Base-by-base conservation (phyloP, 306 rosid genomes). In the Cicer chorassanicum region DNA sequence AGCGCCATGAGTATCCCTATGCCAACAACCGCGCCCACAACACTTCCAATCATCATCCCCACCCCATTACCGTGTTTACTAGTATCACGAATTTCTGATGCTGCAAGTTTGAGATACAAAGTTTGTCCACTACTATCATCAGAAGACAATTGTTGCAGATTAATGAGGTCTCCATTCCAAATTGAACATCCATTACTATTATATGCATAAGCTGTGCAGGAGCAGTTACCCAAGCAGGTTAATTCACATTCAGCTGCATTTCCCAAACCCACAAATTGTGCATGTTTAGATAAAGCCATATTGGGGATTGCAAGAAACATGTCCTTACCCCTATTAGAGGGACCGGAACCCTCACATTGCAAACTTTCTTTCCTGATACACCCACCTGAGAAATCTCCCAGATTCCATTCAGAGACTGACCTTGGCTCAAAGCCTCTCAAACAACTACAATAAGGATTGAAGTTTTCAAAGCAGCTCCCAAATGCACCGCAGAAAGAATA, bases 71-170 rank as follows among this genome's bases (percentile, higher is more conserved):
- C 78, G 7, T 61, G 70, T 70, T 70, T 34, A 57, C 65, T 82
- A 69, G 51, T 21, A 40, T 49, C 84, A 6, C 14, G 42, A 5
- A 82, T 1, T 78, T 88, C 89, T 1, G 87, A 86, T 61, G 87
- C 86, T 49, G 93, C 87, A 19, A 88, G 79, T 51, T 79, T 82
- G 64, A 86, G 69, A 68, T 69, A 81, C 18, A 88, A 48, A 39
- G 65, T 78, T 62, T 64, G 24, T 11, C 87, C 80, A 3, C 57
- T 78, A 24, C 71, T 57, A 77, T 83, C 84, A 80, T 55, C 86
- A 36, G 54, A 46, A 59, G 86, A 46, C 13, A 84, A 51, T 42
- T 81, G 87, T 9, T 80, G 44, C 61, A 81, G 49, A 80, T 81
- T 72, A 3, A 81, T 39, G 34, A 89, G 84, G 8, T 71, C 73